Evolutionary conservation across 352 stramenopile genomes (phyloP).

Genomic region (Pythium aristosporum): DNA sequence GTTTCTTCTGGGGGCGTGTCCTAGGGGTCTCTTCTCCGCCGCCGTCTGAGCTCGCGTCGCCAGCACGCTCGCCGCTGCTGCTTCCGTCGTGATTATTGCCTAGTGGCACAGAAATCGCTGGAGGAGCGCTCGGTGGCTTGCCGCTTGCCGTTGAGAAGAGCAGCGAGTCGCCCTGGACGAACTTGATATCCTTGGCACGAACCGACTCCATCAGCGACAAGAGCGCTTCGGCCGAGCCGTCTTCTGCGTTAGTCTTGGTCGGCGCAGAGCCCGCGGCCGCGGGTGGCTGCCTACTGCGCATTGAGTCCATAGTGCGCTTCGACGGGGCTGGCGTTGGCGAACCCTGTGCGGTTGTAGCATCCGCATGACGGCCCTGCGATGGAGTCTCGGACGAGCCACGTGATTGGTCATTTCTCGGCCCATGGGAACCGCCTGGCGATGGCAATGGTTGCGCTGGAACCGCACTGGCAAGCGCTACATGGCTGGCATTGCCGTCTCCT

Average conservation of each 20-base stretch:
- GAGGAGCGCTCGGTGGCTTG: background rate
- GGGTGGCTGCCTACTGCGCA: background rate
- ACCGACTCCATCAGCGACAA: slow-evolving; percentile 25
- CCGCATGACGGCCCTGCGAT: background rate
- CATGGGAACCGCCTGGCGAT: background rate
- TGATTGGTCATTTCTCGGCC: background rate
- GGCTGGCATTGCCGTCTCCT: background rate
- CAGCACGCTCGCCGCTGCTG: slow-evolving; percentile 3
- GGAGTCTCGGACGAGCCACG: background rate
- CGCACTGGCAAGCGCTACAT: background rate
- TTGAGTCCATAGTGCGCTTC: background rate
- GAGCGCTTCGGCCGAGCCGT: slow-evolving; percentile 19
- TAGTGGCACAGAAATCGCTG: background rate
- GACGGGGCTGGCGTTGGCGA: background rate
- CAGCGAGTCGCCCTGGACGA: background rate
- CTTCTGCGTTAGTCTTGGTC: background rate
- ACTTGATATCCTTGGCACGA: background rate
- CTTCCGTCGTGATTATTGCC: background rate
- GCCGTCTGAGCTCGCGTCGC: slow-evolving; percentile 7
- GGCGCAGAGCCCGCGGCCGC: background rate
- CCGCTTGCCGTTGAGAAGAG: background rate
- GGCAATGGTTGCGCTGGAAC: too few relatives aligned
- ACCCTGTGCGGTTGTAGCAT: background rate
- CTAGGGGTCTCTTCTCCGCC: background rate
- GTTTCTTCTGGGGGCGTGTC: slow-evolving; percentile 19